Percentiles rank a stretch among this genome's conserved stretches.
Conservation (phyloP, 2,329 filamentous ascomycete genomes). For the Ophiocordyceps camponoti-floridani region DNA sequence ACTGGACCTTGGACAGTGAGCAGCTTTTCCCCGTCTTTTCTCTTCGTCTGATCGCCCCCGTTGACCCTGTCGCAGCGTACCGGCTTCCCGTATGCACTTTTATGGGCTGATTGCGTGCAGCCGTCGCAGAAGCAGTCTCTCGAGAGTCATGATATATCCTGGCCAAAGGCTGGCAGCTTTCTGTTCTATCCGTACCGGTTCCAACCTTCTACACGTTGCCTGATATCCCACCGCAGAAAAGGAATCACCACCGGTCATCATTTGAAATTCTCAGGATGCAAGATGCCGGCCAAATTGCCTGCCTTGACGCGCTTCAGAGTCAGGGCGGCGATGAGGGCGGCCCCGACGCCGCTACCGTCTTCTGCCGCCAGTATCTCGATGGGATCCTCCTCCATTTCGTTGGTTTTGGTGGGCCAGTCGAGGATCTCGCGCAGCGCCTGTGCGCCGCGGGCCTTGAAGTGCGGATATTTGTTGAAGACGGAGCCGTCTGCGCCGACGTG, state of each 20-base stretch:
- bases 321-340: slow-evolving; percentile 72
- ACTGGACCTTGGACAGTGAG: slow-evolving; percentile 61
- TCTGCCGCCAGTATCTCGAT: slow-evolving; percentile 79
- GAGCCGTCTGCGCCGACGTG: slow-evolving; percentile 95
- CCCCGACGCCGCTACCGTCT: slow-evolving; percentile 93
- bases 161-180: neutral
- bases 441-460: slow-evolving; percentile 88
- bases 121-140: no score
- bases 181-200: neutral
- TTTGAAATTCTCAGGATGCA: slow-evolving; percentile 45
- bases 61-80: slow-evolving; percentile 26
- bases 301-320: slow-evolving; percentile 46
- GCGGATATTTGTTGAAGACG: slow-evolving; percentile 98
- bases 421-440: slow-evolving; percentile 85
- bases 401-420: slow-evolving; percentile 65
- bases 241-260: slow-evolving; percentile 3
- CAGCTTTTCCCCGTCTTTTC: neutral
- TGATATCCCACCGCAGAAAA: neutral
- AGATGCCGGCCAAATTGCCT: slow-evolving; percentile 44
- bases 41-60: neutral
- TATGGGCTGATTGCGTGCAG: slow-evolving; percentile 30
- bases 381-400: slow-evolving; percentile 60
- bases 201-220: neutral
- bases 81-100: slow-evolving; percentile 58
- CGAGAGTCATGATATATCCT: neutral